These are phyloP conservation scores for Bolboschoenoplectus hybrid DNA, from an alignment of 202 grass and related monocot species.

Conservation along the genomic window DNA sequence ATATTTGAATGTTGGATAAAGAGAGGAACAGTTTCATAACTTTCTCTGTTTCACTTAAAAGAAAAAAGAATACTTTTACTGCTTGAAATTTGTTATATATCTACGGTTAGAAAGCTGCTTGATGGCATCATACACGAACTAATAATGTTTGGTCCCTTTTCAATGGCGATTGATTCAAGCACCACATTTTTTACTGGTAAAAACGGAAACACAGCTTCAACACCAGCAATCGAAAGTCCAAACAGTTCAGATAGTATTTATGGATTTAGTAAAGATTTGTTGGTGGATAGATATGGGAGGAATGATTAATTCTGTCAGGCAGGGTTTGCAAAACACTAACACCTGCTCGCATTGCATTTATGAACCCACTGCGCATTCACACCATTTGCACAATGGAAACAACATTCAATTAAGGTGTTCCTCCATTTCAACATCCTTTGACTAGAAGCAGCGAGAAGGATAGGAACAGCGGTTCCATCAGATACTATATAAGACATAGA, in stretches of 20 bases:
- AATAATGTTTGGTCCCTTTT: too few relatives aligned
- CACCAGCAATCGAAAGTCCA: too few relatives aligned
- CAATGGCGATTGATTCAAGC: too few relatives aligned
- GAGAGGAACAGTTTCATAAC: too few relatives aligned
- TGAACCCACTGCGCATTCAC: conserved; percentile 8
- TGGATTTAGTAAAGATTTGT: neutral
- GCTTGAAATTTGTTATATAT: too few relatives aligned
- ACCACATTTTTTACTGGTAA: too few relatives aligned
- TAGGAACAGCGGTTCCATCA: neutral
- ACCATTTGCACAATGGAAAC: neutral
- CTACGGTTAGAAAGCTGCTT: too few relatives aligned
- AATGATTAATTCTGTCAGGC: neutral
- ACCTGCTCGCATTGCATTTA: conserved; percentile 25
- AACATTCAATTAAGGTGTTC: neutral
- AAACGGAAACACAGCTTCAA: too few relatives aligned
- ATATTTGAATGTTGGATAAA: too few relatives aligned
- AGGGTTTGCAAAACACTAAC: conserved; percentile 19
- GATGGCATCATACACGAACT: too few relatives aligned
- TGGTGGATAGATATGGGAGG: neutral
- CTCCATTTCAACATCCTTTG: conserved; percentile 19
- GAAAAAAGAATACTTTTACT: too few relatives aligned
- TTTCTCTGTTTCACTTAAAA: too few relatives aligned
- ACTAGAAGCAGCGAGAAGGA: neutral
- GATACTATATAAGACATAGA: conserved; percentile 11
- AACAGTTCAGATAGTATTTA: neutral